A percentile compares a stretch with the other conserved stretches of the same genome.
These are phyloP conservation scores for Balakata baccata DNA, from an alignment of 345 rosid genomes.

Conservation along the genomic window DNA sequence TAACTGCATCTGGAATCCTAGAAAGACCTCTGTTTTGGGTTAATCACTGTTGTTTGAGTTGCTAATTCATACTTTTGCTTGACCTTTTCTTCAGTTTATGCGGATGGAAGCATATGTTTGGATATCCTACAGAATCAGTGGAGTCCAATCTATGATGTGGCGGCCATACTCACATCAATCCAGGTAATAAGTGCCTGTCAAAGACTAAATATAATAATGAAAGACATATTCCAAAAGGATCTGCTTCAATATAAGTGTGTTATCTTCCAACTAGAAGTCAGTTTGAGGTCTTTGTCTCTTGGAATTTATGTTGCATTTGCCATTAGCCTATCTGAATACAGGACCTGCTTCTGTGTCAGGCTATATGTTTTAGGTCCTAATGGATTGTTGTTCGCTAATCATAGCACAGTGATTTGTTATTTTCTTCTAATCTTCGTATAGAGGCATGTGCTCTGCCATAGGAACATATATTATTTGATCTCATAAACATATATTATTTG, in stretches of 20 bases:
- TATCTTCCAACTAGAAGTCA: not conserved
- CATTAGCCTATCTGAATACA: not conserved
- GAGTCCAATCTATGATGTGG: constrained; percentile 98
- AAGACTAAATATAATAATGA: not conserved
- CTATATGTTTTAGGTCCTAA: not conserved
- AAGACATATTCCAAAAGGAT: not conserved
- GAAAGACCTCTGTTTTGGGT: too few species aligned
- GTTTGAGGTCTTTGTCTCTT: not conserved
- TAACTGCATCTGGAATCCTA: not conserved
- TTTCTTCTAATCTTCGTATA: not conserved
- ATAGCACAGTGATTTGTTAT: not conserved
- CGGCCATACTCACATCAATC: constrained; percentile 93
- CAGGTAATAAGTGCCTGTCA: constrained; percentile 46
- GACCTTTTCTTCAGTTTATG: constrained; percentile 54
- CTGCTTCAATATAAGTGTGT: not conserved
- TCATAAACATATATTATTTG: not conserved
- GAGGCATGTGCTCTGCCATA: not conserved
- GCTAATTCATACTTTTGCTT: not conserved
- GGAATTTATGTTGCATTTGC: not conserved
- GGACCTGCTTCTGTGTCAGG: not conserved
- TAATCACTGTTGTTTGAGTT: not conserved
- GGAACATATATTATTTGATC: not conserved
- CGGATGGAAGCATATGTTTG: constrained; percentile 95
- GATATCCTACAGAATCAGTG: constrained; percentile 95
- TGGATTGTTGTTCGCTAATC: not conserved